These are phyloP conservation scores for Aspergillus novofumigatus DNA, from an alignment of 2,329 filamentous ascomycete genomes.

Conservation along the genomic window DNA sequence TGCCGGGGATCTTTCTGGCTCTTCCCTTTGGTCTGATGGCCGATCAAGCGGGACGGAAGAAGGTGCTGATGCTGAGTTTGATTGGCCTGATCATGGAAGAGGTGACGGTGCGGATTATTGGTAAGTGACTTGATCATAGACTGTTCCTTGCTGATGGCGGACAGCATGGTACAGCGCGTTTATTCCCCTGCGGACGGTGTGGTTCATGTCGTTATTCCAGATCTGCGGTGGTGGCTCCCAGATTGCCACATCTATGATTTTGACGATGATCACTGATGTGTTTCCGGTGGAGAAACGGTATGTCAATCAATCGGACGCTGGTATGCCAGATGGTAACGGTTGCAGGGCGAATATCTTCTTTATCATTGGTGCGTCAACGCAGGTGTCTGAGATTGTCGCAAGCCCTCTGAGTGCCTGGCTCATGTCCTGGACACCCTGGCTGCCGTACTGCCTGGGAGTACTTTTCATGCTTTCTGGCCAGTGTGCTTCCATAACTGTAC, in stretches of 20 bases:
- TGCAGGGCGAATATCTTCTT: conserved; percentile 8
- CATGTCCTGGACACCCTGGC: conserved; percentile 8
- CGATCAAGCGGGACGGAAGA: conserved; percentile 9
- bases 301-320: neutral
- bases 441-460: conserved; percentile 6
- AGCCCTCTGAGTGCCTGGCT: conserved; percentile 10
- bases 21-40: conserved; percentile 13
- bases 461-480: conserved; percentile 4
- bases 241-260: conserved; percentile 7
- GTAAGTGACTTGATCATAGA: neutral
- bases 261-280: conserved; percentile 10
- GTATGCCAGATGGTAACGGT: neutral
- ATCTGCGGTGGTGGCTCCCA: conserved; percentile 10
- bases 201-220: conserved; percentile 13
- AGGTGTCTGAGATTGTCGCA: conserved; percentile 8
- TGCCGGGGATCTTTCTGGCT: conserved; percentile 10
- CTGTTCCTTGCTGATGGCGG: neutral
- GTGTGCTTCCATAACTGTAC: conserved; percentile 1
- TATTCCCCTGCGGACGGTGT: conserved; percentile 8
- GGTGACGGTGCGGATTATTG: conserved; percentile 4
- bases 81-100: conserved; percentile 5
- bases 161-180: conserved; percentile 5
- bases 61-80: conserved; percentile 6
- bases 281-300: conserved; percentile 7
- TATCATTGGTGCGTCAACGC: conserved; percentile 1